Evolutionary conservation across 148 eudicot species (phyloP).

Genomic region (Amaranthus palmeri): DNA sequence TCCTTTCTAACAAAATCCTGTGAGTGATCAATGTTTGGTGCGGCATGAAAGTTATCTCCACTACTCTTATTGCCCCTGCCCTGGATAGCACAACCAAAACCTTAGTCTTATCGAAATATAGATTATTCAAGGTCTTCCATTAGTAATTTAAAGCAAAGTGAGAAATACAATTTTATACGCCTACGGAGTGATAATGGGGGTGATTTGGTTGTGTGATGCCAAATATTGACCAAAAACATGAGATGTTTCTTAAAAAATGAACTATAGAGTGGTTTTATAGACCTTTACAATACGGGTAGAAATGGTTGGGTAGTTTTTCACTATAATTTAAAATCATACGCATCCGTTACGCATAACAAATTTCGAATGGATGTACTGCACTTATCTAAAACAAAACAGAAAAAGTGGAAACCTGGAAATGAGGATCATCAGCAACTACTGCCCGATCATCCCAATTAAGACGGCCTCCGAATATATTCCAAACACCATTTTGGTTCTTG

Average conservation of each 20-base stretch:
- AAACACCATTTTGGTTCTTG: conserved; percentile 78
- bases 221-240: no score
- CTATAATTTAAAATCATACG: no score
- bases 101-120: background rate
- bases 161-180: no score
- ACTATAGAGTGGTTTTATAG: no score
- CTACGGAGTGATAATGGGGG: no score
- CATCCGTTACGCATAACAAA: background rate
- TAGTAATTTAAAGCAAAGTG: no score
- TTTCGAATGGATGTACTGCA: conserved; percentile 1
- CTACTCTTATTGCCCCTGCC: conserved; percentile 97
- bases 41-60: conserved; percentile 98
- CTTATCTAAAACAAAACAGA: background rate
- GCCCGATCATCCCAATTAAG: conserved; percentile 99
- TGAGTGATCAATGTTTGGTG: conserved; percentile 99
- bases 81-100: conserved; percentile 35
- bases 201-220: no score
- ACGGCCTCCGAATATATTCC: conserved; percentile 97
- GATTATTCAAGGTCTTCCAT: no score
- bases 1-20: conserved; percentile 97
- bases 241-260: no score
- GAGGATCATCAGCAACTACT: conserved; percentile 96
- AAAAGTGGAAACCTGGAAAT: conserved; percentile 67
- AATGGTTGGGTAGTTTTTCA: no score
- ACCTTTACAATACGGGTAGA: no score